Base-by-base conservation (phyloP, 371 early-diverging fungal genomes). In the Saksenaea vasiformis region DNA sequence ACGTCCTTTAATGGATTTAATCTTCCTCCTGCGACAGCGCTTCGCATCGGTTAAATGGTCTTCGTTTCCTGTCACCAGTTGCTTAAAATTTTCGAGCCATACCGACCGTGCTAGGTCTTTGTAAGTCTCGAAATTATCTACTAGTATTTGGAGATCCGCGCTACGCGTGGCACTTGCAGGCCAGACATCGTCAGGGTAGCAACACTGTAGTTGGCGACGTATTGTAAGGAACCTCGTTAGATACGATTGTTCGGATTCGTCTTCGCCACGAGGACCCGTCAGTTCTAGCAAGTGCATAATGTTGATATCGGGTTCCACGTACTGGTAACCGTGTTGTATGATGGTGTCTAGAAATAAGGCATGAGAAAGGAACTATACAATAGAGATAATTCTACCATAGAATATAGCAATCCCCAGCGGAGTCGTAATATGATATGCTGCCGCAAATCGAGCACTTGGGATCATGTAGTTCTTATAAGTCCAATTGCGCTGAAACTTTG, bases 281-380 rank as follows among this genome's bases (percentile, higher is more conserved):
- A 75, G 54, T 10, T 60, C 61, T 15, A 80, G 41, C 1, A 77
- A 36, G 13, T 72, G 68, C 17, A 71, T 66, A 41, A 80, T 65
- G 38, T 77, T 75, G n/a, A 75, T 73, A 19, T 70, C 69, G 10
- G 71, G 79, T 35, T 76, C 76, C 19, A 70, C 63, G 41, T 73
- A 75, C 58, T 76, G 74, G 53, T 65, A 79, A 3, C 80, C 80
- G 55, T 79, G 80, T 36, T 79, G 77, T 44, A 79, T 76, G 24
- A 76, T 66, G 3, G 77, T 74, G 53, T 79, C 78, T 77, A 61
- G 0, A 54, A 17, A 34, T 13, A 31, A 54, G 5, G 15, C 28
- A 36, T 28, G 15, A 56, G 15, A 28, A 19, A 61, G 5, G n/a
- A 41, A 31, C 8, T 41, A 34, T 34, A 13, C 2, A 19, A 36